These are phyloP conservation scores for Cladophialophora immunda DNA, from an alignment of 2,329 filamentous ascomycete species.

Conservation along the genomic window DNA sequence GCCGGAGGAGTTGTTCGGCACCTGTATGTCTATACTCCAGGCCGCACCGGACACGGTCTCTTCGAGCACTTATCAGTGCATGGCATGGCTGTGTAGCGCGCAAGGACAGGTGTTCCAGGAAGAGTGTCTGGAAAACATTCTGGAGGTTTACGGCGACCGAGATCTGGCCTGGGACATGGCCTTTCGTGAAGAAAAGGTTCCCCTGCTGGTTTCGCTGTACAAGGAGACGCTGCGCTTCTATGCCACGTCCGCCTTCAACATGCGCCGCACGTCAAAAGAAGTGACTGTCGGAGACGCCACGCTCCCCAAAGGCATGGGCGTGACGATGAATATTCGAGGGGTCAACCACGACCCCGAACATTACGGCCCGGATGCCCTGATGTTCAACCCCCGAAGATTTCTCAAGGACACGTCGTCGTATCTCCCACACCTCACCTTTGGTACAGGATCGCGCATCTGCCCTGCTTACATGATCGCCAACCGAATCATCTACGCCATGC, in stretches of 20 bases:
- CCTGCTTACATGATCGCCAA: conserved; percentile 17
- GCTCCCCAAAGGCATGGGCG: conserved; percentile 19
- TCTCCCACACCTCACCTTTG: conserved; percentile 22
- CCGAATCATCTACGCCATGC: conserved; percentile 19
- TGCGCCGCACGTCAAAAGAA: conserved; percentile 1
- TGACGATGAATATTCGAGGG: conserved; percentile 23
- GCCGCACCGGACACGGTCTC: conserved; percentile 27
- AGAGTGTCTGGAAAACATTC: conserved; percentile 1
- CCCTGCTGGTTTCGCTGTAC: conserved; percentile 19
- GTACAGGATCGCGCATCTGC: conserved; percentile 14
- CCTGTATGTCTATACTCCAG: conserved; percentile 22
- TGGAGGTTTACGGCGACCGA: conserved; percentile 22
- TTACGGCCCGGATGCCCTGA: conserved; percentile 20
- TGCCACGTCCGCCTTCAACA: background rate
- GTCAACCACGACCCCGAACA: conserved; percentile 16
- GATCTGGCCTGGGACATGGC: conserved; percentile 23
- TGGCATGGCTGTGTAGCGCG: conserved; percentile 10
- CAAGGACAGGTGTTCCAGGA: conserved; percentile 13
- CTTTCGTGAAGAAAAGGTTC: conserved; percentile 25
- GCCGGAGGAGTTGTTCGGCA: conserved; percentile 19
- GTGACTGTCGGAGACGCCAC: background rate
- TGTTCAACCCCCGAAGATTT: conserved; percentile 22
- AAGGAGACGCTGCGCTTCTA: conserved; percentile 24
- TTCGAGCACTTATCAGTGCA: conserved; percentile 13
- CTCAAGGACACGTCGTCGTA: background rate